phyloP scores from a whole-genome alignment of 2,329 filamentous ascomycete genomes.

The Aspergillus amoenus region DNA sequence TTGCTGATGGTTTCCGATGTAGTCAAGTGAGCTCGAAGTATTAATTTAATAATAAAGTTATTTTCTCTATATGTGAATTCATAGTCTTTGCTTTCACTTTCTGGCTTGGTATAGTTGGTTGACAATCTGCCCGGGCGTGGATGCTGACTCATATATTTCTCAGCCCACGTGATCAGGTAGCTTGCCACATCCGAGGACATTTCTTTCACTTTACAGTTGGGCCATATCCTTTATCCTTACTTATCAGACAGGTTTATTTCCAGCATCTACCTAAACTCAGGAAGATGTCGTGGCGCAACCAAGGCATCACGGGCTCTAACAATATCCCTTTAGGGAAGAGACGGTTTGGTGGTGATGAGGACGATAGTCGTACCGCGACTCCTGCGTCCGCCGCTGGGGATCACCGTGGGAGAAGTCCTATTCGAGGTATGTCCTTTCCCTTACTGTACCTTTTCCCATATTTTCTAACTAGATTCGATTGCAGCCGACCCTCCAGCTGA shows the following conservation, averaged over 20 bases:
- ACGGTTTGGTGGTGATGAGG: constrained; percentile 68
- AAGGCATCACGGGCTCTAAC: constrained; percentile 95
- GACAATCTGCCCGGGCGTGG: not conserved
- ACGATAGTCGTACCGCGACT: constrained; percentile 46
- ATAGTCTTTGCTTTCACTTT: not conserved
- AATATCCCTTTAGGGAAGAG: constrained; percentile 90
- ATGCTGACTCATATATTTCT: not conserved
- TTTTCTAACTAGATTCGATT: constrained; percentile 23
- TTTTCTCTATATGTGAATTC: not conserved
- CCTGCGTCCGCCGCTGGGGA: constrained; percentile 50
- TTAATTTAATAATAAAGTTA: not conserved
- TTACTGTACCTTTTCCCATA: not conserved
- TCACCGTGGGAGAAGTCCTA: constrained; percentile 92
- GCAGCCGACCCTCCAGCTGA: constrained; percentile 58
- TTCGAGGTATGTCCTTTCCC: constrained; percentile 61
- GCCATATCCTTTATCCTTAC: not conserved
- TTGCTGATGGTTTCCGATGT: not conserved
- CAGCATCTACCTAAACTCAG: constrained; percentile 2
- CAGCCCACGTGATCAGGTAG: constrained; percentile 13
- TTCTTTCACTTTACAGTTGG: not conserved
- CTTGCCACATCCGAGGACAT: not conserved
- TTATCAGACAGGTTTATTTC: constrained; percentile 11
- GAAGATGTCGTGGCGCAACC: constrained; percentile 63
- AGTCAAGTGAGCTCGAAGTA: not conserved
- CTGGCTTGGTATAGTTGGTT: no score